Evolutionary conservation across 2,329 filamentous ascomycete species (phyloP), one percentile per base, ranked within the genome.

Genomic region (Beauveria sp.): DNA sequence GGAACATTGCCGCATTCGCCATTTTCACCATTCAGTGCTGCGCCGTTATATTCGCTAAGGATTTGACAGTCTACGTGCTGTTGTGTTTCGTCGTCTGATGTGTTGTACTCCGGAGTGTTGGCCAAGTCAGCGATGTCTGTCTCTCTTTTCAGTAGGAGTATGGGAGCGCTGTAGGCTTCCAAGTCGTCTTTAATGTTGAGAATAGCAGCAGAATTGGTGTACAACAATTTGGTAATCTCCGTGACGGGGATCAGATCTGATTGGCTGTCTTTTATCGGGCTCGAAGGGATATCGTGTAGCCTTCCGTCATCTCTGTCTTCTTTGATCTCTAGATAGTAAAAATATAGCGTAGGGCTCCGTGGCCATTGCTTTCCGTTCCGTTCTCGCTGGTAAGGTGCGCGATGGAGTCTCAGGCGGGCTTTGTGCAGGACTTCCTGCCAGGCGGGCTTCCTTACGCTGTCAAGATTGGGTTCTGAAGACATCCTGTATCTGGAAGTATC

Each of bases 341-440:
- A 83, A 70, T 89, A 96, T 45, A 75, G 74, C 6, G 53, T 56
- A 24, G 65, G 50, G 2, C 49, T 3, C 8, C 14, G 6, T 40
- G 24, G 9, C 24, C 18, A 6, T n/a, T 59, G 24, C n/a, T 57
- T 34, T 18, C 34, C 34, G 12, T 24, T 18, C 26, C 31, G 46
- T 12, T 16, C n/a, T 42, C 5, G 16, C 22, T 2, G 28, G 14
- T n/a, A 45, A 53, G 87, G 89, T 0, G 90, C 83, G 53, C 93
- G 83, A 67, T 89, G 83, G 12, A 99, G 79, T 62, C 92, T 91
- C 14, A 97, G 86, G 45, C 87, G 85, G 20, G 92, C 90, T 73
- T 98, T 99, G 77, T 98, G 93, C 64, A 97, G 88, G 46, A 96
- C 92, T 72, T 99, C 93, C 71, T 98, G 95, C 95, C 95, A 98